Percentiles rank a stretch among this genome's conserved stretches.
Conservation (phyloP, 352 stramenopile genomes). For the Phytophthora sp. region DNA sequence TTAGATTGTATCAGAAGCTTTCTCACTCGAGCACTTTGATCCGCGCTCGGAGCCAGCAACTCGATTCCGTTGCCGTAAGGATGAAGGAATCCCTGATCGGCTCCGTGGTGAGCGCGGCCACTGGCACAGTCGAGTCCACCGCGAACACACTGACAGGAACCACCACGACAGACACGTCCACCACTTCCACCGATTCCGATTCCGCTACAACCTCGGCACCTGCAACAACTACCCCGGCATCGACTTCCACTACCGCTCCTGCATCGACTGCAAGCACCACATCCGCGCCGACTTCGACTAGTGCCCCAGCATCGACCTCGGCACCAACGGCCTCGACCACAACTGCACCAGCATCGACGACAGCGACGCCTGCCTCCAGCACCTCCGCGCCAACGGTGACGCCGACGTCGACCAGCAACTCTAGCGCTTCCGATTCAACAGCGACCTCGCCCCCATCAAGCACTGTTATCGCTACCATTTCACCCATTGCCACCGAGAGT, state of each 20-base stretch:
- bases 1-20: conserved; percentile 16
- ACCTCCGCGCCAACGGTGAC: neutral
- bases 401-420: neutral
- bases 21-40: conserved; percentile 8
- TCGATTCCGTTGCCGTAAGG: neutral
- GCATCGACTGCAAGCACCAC: neutral
- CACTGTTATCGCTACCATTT: neutral
- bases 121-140: conserved; percentile 19
- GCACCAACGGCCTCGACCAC: conserved; percentile 1
- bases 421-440: neutral
- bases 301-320: neutral
- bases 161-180: neutral
- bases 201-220: conserved; percentile 3
- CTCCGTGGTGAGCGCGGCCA: conserved; percentile 17
- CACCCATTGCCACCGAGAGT: neutral
- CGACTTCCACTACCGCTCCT: conserved; percentile 4
- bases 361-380: neutral
- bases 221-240: conserved; percentile 3
- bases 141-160: conserved; percentile 10
- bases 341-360: neutral
- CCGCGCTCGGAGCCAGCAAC: neutral
- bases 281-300: neutral
- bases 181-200: neutral
- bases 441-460: neutral
- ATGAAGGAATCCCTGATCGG: conserved; percentile 32